These are phyloP conservation scores for Hypoxylon crocopeplum DNA, from an alignment of 495 filamentous ascomycete genomes.

Conservation along the genomic window DNA sequence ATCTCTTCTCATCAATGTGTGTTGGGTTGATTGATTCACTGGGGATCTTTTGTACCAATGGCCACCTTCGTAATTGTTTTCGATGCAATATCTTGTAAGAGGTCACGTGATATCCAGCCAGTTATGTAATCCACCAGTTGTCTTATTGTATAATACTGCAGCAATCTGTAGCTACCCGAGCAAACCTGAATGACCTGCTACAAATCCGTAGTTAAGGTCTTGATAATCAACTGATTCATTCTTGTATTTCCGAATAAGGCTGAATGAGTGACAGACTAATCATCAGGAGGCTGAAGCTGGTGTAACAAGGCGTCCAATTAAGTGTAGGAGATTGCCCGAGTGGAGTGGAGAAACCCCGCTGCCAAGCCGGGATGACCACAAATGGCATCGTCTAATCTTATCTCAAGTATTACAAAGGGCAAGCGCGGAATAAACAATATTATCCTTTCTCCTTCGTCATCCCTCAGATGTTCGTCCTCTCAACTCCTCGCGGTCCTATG, in stretches of 20 bases:
- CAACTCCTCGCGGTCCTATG: conserved; percentile 9
- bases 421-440: conserved; percentile 16
- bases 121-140: too few relatives aligned
- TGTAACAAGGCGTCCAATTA: conserved; percentile 15
- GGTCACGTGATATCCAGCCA: too few relatives aligned
- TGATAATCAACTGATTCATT: neutral
- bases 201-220: too few relatives aligned
- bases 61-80: too few relatives aligned
- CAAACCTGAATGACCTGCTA: too few relatives aligned
- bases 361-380: conserved; percentile 4
- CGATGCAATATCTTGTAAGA: too few relatives aligned
- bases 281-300: conserved; percentile 1
- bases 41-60: neutral
- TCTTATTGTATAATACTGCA: too few relatives aligned
- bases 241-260: neutral
- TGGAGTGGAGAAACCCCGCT: neutral
- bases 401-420: conserved; percentile 7
- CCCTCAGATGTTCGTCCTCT: conserved; percentile 1
- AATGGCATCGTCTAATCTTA: conserved; percentile 22
- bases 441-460: conserved; percentile 8
- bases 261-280: neutral
- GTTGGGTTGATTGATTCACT: too few relatives aligned
- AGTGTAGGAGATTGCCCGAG: neutral
- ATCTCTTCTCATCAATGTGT: too few relatives aligned
- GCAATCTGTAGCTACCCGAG: too few relatives aligned